Base-by-base conservation (phyloP, 2,329 filamentous ascomycete genomes). In the Daldinia eschscholtzii region DNA sequence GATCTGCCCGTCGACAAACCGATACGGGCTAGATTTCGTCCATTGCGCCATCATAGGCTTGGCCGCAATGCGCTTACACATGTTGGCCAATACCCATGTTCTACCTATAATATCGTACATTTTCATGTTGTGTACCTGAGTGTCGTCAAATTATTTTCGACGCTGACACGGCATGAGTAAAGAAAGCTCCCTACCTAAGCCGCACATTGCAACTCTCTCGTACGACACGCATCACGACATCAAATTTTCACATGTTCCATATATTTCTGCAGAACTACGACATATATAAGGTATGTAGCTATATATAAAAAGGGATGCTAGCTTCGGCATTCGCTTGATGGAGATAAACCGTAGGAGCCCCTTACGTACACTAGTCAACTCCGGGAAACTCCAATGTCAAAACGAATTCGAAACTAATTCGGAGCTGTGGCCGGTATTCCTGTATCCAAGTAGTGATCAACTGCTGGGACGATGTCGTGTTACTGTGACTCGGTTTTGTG, bases 341-440 rank as follows among this genome's bases (percentile, higher is more conserved):
- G 52, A 59, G 53, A 61, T 42, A 60, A 28, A 35, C 35, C 39
- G 42, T 23, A 58, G 28, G 12, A 28, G 46, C n/a, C 37, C 46
- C 23, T 46, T 26, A 35, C 42, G 20, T 57, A 23, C 6, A 60
- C 52, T 57, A 48, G 39, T 41, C 20, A 63, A 18, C 56, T 28
- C 55, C 44, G 4, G 23, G 33, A 33, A 58, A 57, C 20, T 26
- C 23, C 42, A 56, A 23, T 67, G 64, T 65, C 61, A 30, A 23
- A 59, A 37, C 57, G n/a, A 13, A 28, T 48, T 66, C 39, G 33
- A 66, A 63, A 57, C 20, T 56, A 48, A 23, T 61, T 70, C 66
- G 71, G 71, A 73, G 61, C 61, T 52, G 41, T 67, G 53, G 61
- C 67, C 71, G 69, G 62, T 57, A 60, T 73, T 71, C 69, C 69